Conservation (phyloP, 345 rosid genomes). For the Camelina sativa region DNA sequence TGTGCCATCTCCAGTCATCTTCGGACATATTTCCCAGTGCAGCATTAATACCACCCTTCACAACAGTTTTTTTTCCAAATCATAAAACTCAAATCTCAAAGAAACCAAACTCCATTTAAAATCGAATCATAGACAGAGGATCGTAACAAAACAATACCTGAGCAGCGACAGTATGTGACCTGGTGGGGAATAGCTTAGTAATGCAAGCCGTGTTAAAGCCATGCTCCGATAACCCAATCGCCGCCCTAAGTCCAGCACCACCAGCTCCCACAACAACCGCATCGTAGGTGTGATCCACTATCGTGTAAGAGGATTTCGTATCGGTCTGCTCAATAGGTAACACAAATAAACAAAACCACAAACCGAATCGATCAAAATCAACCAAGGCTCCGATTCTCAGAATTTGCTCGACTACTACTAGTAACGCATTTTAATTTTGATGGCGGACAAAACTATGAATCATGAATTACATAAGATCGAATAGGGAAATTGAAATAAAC, state of each 20-base stretch:
- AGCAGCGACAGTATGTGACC: constrained; percentile 98
- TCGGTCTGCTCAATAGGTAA: constrained; percentile 49
- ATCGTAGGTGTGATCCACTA: constrained; percentile 95
- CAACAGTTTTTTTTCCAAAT: neutral
- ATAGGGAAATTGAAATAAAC: neutral
- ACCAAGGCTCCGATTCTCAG: neutral
- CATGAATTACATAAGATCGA: constrained; percentile 15
- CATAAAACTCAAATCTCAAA: constrained; percentile 26
- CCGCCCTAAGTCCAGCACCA: constrained; percentile 96
- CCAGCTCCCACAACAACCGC: constrained; percentile 99
- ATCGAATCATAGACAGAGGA: neutral
- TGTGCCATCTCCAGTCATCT: constrained; percentile 99
- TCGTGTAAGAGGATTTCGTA: constrained; percentile 64
- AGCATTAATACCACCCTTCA: constrained; percentile 98
- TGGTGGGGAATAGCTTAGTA: constrained; percentile 96
- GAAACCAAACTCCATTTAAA: constrained; percentile 18
- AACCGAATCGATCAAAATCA: constrained; percentile 17
- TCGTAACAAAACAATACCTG: constrained; percentile 56
- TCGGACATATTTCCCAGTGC: constrained; percentile 97
- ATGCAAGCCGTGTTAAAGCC: constrained; percentile 99
- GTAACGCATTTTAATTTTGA: neutral
- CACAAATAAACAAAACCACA: neutral
- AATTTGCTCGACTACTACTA: constrained; percentile 14
- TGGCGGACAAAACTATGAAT: constrained; percentile 25
- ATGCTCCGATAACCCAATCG: constrained; percentile 98